Percentiles rank a stretch among this genome's conserved stretches.
Conservation (phyloP, 2,329 filamentous ascomycete genomes). For the Elsinoe arachidis region DNA sequence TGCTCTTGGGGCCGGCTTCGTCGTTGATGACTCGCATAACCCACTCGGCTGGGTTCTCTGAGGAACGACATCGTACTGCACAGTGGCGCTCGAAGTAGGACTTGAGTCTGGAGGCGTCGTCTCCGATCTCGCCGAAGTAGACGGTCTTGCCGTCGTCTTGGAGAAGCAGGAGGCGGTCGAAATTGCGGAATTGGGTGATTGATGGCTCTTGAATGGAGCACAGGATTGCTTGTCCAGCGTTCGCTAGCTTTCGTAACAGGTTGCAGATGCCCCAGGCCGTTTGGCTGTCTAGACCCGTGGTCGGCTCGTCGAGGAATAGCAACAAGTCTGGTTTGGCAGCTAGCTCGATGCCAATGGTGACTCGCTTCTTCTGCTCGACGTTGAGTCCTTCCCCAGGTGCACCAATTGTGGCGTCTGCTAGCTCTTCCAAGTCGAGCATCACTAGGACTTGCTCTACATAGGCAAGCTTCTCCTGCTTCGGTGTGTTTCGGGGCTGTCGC, state of each 20-base stretch:
- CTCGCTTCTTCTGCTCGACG: neutral
- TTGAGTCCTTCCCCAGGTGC: neutral
- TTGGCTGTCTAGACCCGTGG: neutral
- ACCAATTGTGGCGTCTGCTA: neutral
- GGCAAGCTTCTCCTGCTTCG: neutral
- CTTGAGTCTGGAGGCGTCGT: neutral
- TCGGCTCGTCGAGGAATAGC: neutral
- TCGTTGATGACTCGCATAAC: neutral
- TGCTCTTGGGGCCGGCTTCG: neutral
- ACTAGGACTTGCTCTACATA: neutral
- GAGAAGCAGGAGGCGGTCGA: neutral
- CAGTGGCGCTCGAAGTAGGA: neutral
- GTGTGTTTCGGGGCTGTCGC: neutral
- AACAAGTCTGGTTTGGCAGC: neutral
- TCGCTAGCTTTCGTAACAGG: neutral
- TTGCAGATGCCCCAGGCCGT: neutral
- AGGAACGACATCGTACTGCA: neutral
- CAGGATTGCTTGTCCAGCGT: neutral
- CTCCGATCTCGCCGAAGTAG: neutral
- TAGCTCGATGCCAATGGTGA: neutral
- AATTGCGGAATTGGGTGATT: neutral
- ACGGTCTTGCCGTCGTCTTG: neutral
- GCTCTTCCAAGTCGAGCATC: neutral
- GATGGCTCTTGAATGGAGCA: neutral
- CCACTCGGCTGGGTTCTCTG: neutral